phyloP scores from a whole-genome alignment of 176 grass and related monocot genomes.

The Thinopyrum elongatum region DNA sequence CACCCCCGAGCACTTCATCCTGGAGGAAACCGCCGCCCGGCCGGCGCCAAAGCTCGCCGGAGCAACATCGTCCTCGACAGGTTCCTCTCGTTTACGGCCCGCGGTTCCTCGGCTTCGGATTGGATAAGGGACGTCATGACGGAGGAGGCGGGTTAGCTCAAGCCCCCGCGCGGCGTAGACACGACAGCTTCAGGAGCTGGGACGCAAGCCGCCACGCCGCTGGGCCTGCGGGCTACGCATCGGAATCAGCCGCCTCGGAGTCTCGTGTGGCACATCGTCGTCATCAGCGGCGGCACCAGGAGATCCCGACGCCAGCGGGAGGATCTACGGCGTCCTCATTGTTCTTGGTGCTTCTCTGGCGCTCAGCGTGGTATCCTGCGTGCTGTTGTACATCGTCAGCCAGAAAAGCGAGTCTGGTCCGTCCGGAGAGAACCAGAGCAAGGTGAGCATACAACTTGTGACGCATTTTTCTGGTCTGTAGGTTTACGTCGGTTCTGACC shows the following conservation, averaged over 20 bases:
- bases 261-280: not conserved
- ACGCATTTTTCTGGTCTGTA: not conserved
- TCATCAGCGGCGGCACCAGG: not conserved
- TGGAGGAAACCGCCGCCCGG: not conserved
- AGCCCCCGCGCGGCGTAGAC: not conserved
- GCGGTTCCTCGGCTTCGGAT: not conserved
- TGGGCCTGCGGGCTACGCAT: not conserved
- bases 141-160: not conserved
- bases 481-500: not conserved
- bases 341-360: slow-evolving; percentile 30
- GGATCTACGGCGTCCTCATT: not conserved
- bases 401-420: not conserved
- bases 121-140: not conserved
- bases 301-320: not conserved
- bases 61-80: slow-evolving; percentile 1
- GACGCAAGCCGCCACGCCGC: not conserved
- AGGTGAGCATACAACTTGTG: not conserved
- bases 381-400: slow-evolving; percentile 20
- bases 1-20: not conserved
- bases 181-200: not conserved
- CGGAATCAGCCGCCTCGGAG: not conserved
- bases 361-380: not conserved
- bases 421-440: not conserved
- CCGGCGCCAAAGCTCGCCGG: slow-evolving; percentile 4
- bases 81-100: not conserved